Conservation (phyloP, 2,329 filamentous ascomycete species). For the Penicillium freii region DNA sequence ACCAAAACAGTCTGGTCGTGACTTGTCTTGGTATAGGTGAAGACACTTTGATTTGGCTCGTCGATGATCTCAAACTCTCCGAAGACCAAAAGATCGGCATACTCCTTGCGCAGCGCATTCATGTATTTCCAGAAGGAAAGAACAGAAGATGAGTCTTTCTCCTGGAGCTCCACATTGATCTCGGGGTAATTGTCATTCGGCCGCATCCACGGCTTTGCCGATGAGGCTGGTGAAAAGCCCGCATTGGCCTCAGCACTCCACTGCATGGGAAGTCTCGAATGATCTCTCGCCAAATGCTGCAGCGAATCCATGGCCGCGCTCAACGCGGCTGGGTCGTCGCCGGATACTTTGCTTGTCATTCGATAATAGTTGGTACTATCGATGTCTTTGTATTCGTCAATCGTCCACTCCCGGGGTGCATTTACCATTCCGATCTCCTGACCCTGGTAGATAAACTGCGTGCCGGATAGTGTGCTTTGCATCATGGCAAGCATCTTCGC, state of each 20-base stretch:
- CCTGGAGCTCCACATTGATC: constrained; percentile 52
- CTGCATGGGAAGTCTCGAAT: constrained; percentile 67
- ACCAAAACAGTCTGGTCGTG: constrained; percentile 8
- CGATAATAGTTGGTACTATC: constrained; percentile 53
- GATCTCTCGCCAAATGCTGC: constrained; percentile 57
- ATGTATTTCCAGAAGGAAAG: constrained; percentile 60
- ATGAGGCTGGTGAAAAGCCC: constrained; percentile 62
- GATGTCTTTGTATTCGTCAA: constrained; percentile 44
- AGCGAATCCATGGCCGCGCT: constrained; percentile 52
- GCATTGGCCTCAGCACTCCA: constrained; percentile 59
- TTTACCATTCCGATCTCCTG: constrained; percentile 63
- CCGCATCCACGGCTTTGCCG: constrained; percentile 59
- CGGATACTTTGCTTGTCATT: constrained; percentile 26
- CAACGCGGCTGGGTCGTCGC: constrained; percentile 43
- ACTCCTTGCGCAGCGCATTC: constrained; percentile 49
- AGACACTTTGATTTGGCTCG: constrained; percentile 10
- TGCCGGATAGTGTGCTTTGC: constrained; percentile 51
- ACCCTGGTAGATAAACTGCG: constrained; percentile 60
- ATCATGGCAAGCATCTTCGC: constrained; percentile 58
- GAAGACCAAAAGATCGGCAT: constrained; percentile 57
- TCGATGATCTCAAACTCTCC: constrained; percentile 22
- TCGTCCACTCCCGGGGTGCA: constrained; percentile 49
- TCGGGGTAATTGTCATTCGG: constrained; percentile 51
- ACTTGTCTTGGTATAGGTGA: constrained; percentile 24
- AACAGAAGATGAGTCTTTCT: constrained; percentile 46